Base-by-base conservation (phyloP, 1,139 yeast genomes). In the Suhomyces guaymorum region DNA sequence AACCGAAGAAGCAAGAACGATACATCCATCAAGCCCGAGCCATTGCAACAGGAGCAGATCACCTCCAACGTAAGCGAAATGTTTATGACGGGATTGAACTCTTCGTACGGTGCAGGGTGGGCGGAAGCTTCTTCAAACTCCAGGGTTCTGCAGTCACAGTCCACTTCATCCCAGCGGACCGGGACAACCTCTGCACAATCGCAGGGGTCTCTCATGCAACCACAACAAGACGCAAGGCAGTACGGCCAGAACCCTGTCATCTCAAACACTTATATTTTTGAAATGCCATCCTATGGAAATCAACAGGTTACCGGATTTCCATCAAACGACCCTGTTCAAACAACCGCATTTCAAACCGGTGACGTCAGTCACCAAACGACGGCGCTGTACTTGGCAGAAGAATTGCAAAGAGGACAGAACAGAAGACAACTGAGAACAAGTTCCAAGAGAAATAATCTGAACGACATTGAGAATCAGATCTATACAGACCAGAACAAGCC, bases 181-280 rank as follows among this genome's bases (percentile, higher is more conserved):
- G n/a, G n/a, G n/a, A n/a, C n/a, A n/a, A n/a, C n/a, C n/a, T n/a
- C n/a, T n/a, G n/a, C n/a, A n/a, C n/a, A n/a, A n/a, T n/a, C n/a
- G n/a, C n/a, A n/a, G n/a, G n/a, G n/a, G n/a, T n/a, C n/a, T n/a
- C n/a, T n/a, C n/a, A n/a, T 30, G 24, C 18, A 29, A 12, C 32
- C 26, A 10, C 29, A 25, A 12, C 30, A 18, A 5, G 24, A 15
- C n/a, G 9, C 37, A 23, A 16, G n/a, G n/a, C 13, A 6, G 5
- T 37, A 16, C 13, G 19, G 16, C 4, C 34, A 20, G n/a, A 33
- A 37, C 19, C 40, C 40, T 9, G 36, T 37, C 2, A 26, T 37
- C 9, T 18, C 34, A 12, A 37, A 37, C 15, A 29, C 30, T 14
- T 37, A 29, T 14, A 33, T 37, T 10, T 37, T 37, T 18, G 37